phyloP scores from a whole-genome alignment of 352 stramenopile genomes.

The Phytophthora capsici region DNA sequence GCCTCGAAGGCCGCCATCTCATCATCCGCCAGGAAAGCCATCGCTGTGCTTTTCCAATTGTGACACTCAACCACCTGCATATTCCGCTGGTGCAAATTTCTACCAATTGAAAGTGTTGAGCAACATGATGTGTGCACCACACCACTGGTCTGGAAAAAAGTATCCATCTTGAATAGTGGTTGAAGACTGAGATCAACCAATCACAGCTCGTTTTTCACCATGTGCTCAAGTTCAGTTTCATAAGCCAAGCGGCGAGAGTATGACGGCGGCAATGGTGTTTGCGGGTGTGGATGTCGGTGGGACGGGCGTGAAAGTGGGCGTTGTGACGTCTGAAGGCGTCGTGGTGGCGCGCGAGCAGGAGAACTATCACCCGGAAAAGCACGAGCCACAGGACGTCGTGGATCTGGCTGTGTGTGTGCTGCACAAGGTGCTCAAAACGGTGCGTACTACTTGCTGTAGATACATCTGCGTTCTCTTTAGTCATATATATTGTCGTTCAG shows the following conservation, averaged over 20 bases:
- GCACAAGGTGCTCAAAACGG: constrained; percentile 51
- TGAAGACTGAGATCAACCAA: constrained; percentile 12
- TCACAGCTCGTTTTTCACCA: constrained; percentile 1
- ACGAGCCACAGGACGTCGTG: constrained; percentile 62
- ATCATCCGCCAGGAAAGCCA: constrained; percentile 41
- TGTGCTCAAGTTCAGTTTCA: constrained; percentile 12
- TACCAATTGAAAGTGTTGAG: not conserved
- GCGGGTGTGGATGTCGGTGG: constrained; percentile 79
- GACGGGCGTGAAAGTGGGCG: constrained; percentile 74
- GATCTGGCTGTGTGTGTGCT: constrained; percentile 47
- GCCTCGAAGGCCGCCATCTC: constrained; percentile 43
- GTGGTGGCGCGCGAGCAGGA: constrained; percentile 60
- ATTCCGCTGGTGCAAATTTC: constrained; percentile 16
- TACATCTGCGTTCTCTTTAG: constrained; percentile 9
- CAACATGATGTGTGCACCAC: too few species aligned
- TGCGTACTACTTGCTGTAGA: constrained; percentile 12
- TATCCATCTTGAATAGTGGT: too few species aligned
- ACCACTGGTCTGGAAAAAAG: too few species aligned
- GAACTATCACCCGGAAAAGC: constrained; percentile 44
- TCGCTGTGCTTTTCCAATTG: constrained; percentile 20
- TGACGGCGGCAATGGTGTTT: constrained; percentile 41
- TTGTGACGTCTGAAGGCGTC: constrained; percentile 57
- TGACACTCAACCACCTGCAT: not conserved
- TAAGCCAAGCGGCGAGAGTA: constrained; percentile 13
- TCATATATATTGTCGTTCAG: constrained; percentile 18